These are phyloP conservation scores for Hypomyces rosellus DNA, from an alignment of 2,329 filamentous ascomycete genomes.

Conservation along the genomic window DNA sequence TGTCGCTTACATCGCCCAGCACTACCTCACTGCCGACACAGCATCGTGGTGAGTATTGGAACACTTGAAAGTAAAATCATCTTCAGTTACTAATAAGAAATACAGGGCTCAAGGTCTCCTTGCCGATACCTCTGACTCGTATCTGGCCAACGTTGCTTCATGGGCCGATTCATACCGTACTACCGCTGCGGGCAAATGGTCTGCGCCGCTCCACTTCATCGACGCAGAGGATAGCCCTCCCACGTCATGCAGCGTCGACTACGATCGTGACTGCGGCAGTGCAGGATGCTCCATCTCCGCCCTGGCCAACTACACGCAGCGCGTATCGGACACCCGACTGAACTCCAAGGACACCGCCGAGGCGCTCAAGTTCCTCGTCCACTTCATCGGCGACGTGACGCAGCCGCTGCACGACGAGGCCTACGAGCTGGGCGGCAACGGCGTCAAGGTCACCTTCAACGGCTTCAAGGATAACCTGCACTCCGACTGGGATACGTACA, in stretches of 20 bases:
- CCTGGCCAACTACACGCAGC: constrained; percentile 23
- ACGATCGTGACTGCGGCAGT: constrained; percentile 30
- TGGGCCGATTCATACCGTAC: constrained; percentile 40
- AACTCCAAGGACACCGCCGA: constrained; percentile 12
- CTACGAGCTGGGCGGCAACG: constrained; percentile 45
- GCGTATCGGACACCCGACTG: constrained; percentile 14
- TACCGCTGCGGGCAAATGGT: constrained; percentile 40
- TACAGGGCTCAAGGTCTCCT: constrained; percentile 25
- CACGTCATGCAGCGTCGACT: constrained; percentile 31
- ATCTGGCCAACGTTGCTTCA: constrained; percentile 41
- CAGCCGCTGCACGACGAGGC: constrained; percentile 50
- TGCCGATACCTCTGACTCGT: constrained; percentile 36
- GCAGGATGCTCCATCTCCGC: constrained; percentile 21
- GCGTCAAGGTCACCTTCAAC: constrained; percentile 47
- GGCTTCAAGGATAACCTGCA: constrained; percentile 51
- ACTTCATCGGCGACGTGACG: constrained; percentile 52
- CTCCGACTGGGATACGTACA: constrained; percentile 54
- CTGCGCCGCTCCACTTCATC: constrained; percentile 44
- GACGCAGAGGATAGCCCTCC: constrained; percentile 38
- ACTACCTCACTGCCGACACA: constrained; percentile 39
- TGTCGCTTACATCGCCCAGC: constrained; percentile 46
- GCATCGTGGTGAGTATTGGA: constrained; percentile 14
- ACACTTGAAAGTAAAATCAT: neutral
- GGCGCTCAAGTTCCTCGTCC: constrained; percentile 25
- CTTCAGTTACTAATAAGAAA: neutral